Evolutionary conservation across 2,329 filamentous ascomycete genomes (phyloP).

Genomic region (Drechslerella dactyloides): DNA sequence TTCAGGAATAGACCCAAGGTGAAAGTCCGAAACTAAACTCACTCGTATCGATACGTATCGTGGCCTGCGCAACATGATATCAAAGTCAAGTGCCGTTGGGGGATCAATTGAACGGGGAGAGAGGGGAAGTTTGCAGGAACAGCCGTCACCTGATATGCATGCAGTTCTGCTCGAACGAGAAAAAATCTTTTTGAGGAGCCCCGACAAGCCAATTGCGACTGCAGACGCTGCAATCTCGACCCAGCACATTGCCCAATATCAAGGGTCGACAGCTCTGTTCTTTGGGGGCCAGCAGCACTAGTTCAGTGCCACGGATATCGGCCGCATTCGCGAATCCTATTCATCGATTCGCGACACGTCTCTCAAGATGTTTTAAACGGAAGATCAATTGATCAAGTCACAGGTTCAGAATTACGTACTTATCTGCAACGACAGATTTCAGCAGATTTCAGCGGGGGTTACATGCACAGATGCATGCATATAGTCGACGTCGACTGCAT

Average conservation of each 20-base stretch:
- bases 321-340: background rate
- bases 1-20: slow-evolving; percentile 27
- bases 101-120: too few relatives aligned
- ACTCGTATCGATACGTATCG: background rate
- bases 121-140: background rate
- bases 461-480: background rate
- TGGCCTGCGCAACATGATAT: too few relatives aligned
- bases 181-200: background rate
- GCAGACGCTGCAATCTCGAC: slow-evolving; percentile 9
- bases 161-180: too few relatives aligned
- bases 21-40: background rate
- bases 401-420: background rate
- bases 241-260: background rate
- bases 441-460: background rate
- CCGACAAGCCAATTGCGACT: slow-evolving; percentile 36
- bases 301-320: slow-evolving; percentile 11
- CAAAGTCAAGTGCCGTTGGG: too few relatives aligned
- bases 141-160: background rate
- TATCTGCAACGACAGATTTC: background rate
- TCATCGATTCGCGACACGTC: background rate
- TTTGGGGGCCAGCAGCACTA: slow-evolving; percentile 20
- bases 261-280: slow-evolving; percentile 23
- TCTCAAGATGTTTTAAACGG: too few relatives aligned
- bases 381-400: background rate
- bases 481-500: too few relatives aligned